phyloP scores from a whole-genome alignment of 2,329 filamentous ascomycete genomes.

The Epichloe elymi region DNA sequence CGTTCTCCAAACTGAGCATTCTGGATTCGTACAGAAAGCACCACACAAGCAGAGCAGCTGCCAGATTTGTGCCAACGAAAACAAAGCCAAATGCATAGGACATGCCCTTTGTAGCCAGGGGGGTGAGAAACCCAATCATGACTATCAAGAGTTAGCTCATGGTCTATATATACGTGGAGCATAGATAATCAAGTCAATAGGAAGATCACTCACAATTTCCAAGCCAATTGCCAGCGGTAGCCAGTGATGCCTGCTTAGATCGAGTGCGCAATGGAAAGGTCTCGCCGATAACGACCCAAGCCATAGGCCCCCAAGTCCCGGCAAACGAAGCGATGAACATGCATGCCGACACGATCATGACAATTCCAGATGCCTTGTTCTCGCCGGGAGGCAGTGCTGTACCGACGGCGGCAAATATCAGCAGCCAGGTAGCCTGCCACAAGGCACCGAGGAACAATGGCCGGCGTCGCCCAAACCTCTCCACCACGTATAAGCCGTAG shows the following conservation, averaged over 20 bases:
- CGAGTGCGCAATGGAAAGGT: constrained; percentile 47
- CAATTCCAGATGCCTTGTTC: constrained; percentile 40
- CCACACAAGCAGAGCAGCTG: constrained; percentile 46
- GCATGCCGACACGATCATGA: constrained; percentile 60
- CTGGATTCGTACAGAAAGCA: constrained; percentile 58
- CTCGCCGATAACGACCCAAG: constrained; percentile 56
- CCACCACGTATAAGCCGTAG: constrained; percentile 53
- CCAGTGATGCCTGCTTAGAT: constrained; percentile 40
- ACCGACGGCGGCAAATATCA: constrained; percentile 50
- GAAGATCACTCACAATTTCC: constrained; percentile 36
- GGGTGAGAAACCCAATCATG: constrained; percentile 55
- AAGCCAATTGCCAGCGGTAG: constrained; percentile 42
- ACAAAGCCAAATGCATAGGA: constrained; percentile 53
- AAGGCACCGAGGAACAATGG: constrained; percentile 52
- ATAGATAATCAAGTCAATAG: not conserved
- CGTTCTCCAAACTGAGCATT: constrained; percentile 54
- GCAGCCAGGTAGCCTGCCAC: constrained; percentile 54
- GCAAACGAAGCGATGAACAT: constrained; percentile 66
- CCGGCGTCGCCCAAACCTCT: constrained; percentile 53
- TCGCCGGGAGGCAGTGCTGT: constrained; percentile 28
- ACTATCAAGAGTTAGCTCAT: constrained; percentile 21
- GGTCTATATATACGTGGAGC: not conserved
- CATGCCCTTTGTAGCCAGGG: constrained; percentile 46
- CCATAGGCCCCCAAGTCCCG: constrained; percentile 54
- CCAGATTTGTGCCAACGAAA: constrained; percentile 48